phyloP scores from a whole-genome alignment of 352 stramenopile species.

The Lagenidium giganteum region DNA sequence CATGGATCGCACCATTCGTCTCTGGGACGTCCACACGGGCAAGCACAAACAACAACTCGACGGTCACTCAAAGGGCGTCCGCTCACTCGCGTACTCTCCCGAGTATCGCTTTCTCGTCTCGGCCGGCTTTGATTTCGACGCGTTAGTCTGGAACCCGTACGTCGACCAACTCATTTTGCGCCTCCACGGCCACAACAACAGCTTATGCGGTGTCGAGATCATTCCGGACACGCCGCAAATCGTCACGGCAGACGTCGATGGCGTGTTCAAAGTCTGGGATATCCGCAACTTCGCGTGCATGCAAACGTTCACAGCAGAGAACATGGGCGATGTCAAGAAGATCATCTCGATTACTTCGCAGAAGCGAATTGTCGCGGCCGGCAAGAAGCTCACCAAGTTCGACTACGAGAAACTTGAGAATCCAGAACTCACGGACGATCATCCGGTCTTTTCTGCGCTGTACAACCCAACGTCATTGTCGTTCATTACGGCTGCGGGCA shows the following conservation, averaged over 20 bases:
- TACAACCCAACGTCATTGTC: slow-evolving; percentile 85
- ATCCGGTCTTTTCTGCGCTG: slow-evolving; percentile 70
- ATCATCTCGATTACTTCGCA: slow-evolving; percentile 65
- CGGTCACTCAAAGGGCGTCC: slow-evolving; percentile 80
- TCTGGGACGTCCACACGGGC: slow-evolving; percentile 87
- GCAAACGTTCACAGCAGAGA: slow-evolving; percentile 83
- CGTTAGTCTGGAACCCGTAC: slow-evolving; percentile 88
- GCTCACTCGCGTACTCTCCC: slow-evolving; percentile 70
- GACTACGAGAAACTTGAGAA: slow-evolving; percentile 87
- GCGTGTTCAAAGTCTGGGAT: slow-evolving; percentile 87
- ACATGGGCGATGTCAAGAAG: slow-evolving; percentile 64
- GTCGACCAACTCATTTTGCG: slow-evolving; percentile 84
- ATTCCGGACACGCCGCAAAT: slow-evolving; percentile 83
- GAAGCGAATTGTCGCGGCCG: slow-evolving; percentile 73
- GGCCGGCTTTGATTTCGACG: slow-evolving; percentile 86
- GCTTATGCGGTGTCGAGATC: slow-evolving; percentile 82
- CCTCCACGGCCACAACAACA: slow-evolving; percentile 83
- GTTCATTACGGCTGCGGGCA: slow-evolving; percentile 72
- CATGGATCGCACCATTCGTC: slow-evolving; percentile 85
- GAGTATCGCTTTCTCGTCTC: slow-evolving; percentile 86
- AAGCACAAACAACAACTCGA: slow-evolving; percentile 84
- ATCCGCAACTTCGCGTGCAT: slow-evolving; percentile 88
- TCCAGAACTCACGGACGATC: slow-evolving; percentile 80
- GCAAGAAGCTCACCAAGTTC: slow-evolving; percentile 75
- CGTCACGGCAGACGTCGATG: slow-evolving; percentile 80